These are phyloP conservation scores for Hypomontagnella monticulosa DNA, from an alignment of 495 filamentous ascomycete genomes.

Conservation along the genomic window DNA sequence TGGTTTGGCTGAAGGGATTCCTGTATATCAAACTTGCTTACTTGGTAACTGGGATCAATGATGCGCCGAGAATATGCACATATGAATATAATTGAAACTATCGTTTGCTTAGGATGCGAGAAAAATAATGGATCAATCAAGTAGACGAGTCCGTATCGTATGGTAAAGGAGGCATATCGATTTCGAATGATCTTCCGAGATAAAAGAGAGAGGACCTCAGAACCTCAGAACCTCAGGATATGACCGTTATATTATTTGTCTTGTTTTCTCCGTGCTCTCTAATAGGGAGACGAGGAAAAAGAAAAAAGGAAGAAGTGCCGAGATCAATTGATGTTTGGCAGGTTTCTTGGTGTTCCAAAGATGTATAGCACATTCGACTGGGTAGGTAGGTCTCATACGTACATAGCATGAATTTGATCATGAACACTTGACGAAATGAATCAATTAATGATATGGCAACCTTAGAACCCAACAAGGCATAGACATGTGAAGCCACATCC, in stretches of 20 bases:
- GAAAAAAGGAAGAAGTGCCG: neutral
- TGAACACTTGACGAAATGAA: too few relatives aligned
- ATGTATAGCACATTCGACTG: constrained; percentile 16
- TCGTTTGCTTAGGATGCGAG: neutral
- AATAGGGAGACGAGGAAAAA: neutral
- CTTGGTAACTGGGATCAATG: neutral
- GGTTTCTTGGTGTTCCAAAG: constrained; percentile 21
- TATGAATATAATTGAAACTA: constrained; percentile 12
- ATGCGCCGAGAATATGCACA: constrained; percentile 8
- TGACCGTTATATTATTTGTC: too few relatives aligned
- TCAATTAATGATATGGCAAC: too few relatives aligned
- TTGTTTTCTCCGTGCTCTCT: neutral
- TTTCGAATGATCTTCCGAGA: neutral
- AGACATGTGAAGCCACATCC: constrained; percentile 37
- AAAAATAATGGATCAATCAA: constrained; percentile 15
- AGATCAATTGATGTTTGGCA: constrained; percentile 10
- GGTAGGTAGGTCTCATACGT: neutral
- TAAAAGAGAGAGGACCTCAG: neutral
- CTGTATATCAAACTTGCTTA: constrained; percentile 7
- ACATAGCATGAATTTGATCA: too few relatives aligned
- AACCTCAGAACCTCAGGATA: too few relatives aligned
- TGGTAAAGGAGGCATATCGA: constrained; percentile 11
- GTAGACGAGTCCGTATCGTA: constrained; percentile 17
- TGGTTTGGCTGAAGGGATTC: too few relatives aligned
- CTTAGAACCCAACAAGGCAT: constrained; percentile 9